Percentiles rank a stretch among this genome's conserved stretches.
These are phyloP conservation scores for Polytrichum formosum DNA, from an alignment of 225 moss, liverwort and hornwort genomes.

Conservation along the genomic window DNA sequence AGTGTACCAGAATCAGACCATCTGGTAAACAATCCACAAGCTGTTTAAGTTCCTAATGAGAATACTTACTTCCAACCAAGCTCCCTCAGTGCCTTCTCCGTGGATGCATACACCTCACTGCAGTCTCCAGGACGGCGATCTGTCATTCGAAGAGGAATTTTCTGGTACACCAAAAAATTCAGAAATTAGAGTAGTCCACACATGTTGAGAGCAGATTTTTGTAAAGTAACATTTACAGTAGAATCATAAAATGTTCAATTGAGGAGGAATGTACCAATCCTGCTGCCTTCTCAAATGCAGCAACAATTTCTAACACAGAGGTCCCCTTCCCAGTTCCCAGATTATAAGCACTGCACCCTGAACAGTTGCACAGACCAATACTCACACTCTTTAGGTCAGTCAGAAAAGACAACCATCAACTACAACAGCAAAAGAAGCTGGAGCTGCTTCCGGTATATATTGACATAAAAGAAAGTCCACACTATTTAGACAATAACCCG, in stretches of 20 bases:
- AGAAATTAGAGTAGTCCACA: neutral
- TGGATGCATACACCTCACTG: constrained; percentile 79
- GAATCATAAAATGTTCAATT: too few species aligned
- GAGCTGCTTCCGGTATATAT: too few species aligned
- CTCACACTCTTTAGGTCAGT: neutral
- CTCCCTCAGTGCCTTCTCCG: constrained; percentile 74
- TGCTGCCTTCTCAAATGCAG: constrained; percentile 91
- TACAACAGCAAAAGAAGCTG: too few species aligned
- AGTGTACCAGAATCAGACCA: too few species aligned
- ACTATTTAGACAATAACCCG: too few species aligned
- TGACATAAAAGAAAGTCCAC: too few species aligned
- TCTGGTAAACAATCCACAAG: neutral
- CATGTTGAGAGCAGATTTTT: too few species aligned
- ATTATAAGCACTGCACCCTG: constrained; percentile 90
- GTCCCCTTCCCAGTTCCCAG: constrained; percentile 95
- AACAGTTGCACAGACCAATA: constrained; percentile 16
- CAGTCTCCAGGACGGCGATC: constrained; percentile 86
- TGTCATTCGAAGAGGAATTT: constrained; percentile 73
- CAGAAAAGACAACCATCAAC: too few species aligned
- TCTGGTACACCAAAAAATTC: constrained; percentile 36
- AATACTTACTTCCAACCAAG: constrained; percentile 85
- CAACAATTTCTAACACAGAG: constrained; percentile 90
- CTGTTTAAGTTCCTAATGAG: neutral
- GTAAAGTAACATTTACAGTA: too few species aligned
- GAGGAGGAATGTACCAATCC: constrained; percentile 52